Base-by-base conservation (phyloP, 305 asterid genomes). In the Solanum chacoense region DNA sequence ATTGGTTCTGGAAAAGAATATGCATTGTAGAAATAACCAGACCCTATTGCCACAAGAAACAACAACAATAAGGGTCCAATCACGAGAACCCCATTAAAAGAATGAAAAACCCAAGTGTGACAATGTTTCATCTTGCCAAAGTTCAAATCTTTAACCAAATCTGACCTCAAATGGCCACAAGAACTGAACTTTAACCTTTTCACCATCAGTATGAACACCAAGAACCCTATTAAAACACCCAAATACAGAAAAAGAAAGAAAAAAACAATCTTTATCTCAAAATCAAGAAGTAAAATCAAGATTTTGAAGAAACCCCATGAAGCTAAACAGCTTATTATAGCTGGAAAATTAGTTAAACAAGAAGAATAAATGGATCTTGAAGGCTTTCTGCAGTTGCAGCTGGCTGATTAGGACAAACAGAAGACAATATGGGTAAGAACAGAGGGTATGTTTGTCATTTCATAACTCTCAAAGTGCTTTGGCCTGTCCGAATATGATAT, bases 41-140 rank as follows among this genome's bases (percentile, higher is more conserved):
- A 96, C 79, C 94, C 94, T 90, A 94, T 87, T 24, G 96, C 98
- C 29, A 91, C 88, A 88, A 96, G 37, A 91, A 96, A 94, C 81
- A 96, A 94, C 28, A 94, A 37, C 29, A 97, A 88, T 50, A 97
- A 88, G 14, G 97, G 93, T 78, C 95, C 94, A 89, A 94, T 67
- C 92, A 95, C 89, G 91, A 95, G 88, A 22, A 94, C 87, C 37
- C 94, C 95, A 84, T 94, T 94, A 73, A 94, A 91, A 50, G 98
- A 91, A 74, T 94, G 97, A 90, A 96, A 94, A 87, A 40, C 86
- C 92, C 95, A 94, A 87, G 85, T 91, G 87, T 94, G 95, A 80
- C 88, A 92, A 67, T 91, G 88, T 76, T 88, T 91, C 72, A 88
- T 84, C 89, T 93, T 95, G 86, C 91, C 86, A 79, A 93, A 90